Percentiles rank a stretch among this genome's conserved stretches.
Evolutionary conservation across 306 rosid species (phyloP).

Genomic region (Dicorynia guianensis): DNA sequence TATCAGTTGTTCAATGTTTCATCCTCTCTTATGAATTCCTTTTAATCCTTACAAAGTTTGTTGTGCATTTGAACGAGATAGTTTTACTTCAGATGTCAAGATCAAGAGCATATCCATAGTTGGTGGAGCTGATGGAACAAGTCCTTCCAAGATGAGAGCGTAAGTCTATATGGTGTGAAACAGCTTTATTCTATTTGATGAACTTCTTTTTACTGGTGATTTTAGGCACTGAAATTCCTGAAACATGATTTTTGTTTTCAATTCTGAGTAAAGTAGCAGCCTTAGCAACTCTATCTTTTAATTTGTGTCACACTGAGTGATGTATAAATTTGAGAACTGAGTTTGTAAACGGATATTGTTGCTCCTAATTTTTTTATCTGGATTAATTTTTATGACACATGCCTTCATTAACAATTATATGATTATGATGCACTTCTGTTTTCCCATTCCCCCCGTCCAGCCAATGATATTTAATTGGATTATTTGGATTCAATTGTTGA

Average conservation of each 20-base stretch:
- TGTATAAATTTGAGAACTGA: slow-evolving; percentile 19
- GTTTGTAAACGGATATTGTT: slow-evolving; percentile 11
- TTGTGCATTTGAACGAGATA: slow-evolving; percentile 42
- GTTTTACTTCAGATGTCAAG: slow-evolving; percentile 97
- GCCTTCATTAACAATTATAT: neutral
- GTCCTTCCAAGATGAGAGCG: slow-evolving; percentile 97
- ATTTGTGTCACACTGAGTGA: neutral
- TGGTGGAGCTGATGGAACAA: slow-evolving; percentile 86
- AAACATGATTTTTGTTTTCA: slow-evolving; percentile 3
- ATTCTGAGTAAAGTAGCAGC: slow-evolving; percentile 10
- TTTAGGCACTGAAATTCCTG: neutral
- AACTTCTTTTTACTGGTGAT: neutral
- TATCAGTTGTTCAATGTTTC: slow-evolving; percentile 12
- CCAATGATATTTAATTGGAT: slow-evolving; percentile 10
- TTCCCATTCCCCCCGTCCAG: neutral
- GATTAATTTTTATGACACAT: slow-evolving; percentile 2
- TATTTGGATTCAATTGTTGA: too few species aligned
- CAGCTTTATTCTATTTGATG: slow-evolving; percentile 32
- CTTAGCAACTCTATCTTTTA: slow-evolving; percentile 21
- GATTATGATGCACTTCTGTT: neutral
- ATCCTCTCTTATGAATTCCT: slow-evolving; percentile 24
- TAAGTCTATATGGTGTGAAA: slow-evolving; percentile 52
- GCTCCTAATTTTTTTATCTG: slow-evolving; percentile 21
- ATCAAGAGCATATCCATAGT: slow-evolving; percentile 89
- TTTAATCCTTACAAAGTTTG: slow-evolving; percentile 22